Conservation (phyloP, 495 filamentous ascomycete species). For the Rhypophila decipiens region DNA sequence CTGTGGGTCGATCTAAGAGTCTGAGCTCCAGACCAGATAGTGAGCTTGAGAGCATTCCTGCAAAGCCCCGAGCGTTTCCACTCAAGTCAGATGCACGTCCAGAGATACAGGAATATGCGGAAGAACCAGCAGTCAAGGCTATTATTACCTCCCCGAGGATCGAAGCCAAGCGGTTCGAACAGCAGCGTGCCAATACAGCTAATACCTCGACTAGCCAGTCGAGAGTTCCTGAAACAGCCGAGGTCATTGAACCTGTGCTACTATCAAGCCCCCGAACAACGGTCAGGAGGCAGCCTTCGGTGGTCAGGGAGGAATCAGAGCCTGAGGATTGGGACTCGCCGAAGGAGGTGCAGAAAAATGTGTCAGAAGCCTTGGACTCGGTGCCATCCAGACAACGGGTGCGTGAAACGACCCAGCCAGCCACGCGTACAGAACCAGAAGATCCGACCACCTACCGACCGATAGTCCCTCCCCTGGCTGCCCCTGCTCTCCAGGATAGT, state of each 20-base stretch:
- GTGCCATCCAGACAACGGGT: constrained; percentile 26
- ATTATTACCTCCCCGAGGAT: constrained; percentile 14
- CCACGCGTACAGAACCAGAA: not conserved
- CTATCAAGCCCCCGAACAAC: constrained; percentile 4
- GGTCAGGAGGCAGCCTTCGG: constrained; percentile 51
- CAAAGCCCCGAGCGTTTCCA: not conserved
- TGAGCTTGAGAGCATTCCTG: constrained; percentile 25
- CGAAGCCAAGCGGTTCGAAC: constrained; percentile 11
- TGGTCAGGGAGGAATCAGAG: constrained; percentile 56
- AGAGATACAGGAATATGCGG: not conserved
- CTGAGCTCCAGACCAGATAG: constrained; percentile 24
- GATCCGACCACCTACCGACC: no score
- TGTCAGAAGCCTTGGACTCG: constrained; percentile 24
- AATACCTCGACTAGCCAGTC: not conserved
- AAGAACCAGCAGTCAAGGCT: constrained; percentile 13
- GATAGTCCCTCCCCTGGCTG: no score
- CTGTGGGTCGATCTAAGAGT: constrained; percentile 20
- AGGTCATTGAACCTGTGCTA: not conserved
- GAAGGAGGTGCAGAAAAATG: constrained; percentile 8
- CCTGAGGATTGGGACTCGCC: constrained; percentile 28
- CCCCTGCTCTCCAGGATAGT: no score
- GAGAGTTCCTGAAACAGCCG: not conserved
- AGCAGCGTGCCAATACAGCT: constrained; percentile 1
- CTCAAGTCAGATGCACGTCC: not conserved
- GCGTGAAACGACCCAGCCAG: constrained; percentile 1